Conservation (phyloP, 1,284 basidiomycete species). For the Amylostereum chailletii region DNA sequence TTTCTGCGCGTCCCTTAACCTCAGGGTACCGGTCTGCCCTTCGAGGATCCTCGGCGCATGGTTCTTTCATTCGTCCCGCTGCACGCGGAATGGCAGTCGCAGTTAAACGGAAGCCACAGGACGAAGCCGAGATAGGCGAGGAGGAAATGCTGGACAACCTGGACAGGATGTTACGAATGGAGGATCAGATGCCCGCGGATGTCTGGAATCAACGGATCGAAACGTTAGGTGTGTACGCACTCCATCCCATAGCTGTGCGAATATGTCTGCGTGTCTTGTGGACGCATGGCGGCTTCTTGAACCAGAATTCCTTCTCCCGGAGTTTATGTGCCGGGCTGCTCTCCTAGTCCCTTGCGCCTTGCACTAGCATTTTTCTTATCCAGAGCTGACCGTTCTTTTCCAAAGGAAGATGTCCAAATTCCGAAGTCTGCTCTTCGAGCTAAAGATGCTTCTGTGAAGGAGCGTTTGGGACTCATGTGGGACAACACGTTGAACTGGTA, state of each 20-base stretch:
- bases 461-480: constrained; percentile 15
- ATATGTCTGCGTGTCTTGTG: not conserved
- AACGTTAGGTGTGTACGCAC: constrained; percentile 35
- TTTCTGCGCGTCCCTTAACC: constrained; percentile 1
- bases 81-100: not conserved
- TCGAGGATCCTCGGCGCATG: not conserved
- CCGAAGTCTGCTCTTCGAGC: constrained; percentile 17
- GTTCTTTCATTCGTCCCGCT: not conserved
- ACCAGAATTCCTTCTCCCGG: not conserved
- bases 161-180: constrained; percentile 21
- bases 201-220: constrained; percentile 41
- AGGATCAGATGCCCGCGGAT: constrained; percentile 34
- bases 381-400: not conserved
- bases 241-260: not conserved
- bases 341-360: not conserved
- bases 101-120: not conserved
- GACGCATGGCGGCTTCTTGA: not conserved
- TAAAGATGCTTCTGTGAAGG: constrained; percentile 16
- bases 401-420: constrained; percentile 21
- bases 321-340: not conserved
- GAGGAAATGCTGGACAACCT: constrained; percentile 8
- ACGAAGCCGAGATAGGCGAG: not conserved
- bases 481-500: constrained; percentile 19
- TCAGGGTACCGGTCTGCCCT: not conserved
- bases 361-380: not conserved